Evolutionary conservation across 805 yeast genomes (phyloP).

Genomic region (Sugiyamaella mastotermitis): DNA sequence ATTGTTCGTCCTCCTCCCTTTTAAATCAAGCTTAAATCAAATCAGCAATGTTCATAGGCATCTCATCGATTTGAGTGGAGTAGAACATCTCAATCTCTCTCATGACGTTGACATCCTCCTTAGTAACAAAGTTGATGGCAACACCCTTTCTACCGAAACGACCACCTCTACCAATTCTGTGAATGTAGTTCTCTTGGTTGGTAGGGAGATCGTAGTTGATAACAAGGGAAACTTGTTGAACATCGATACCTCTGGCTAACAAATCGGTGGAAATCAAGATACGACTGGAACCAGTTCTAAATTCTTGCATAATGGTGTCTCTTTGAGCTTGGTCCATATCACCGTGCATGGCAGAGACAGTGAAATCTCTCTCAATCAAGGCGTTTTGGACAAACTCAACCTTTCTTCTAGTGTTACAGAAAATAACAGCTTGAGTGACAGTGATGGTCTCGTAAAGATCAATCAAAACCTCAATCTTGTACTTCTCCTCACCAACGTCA

Average conservation of each 20-base stretch:
- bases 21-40: constrained; percentile 26
- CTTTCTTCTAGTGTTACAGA: constrained; percentile 94
- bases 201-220: constrained; percentile 92
- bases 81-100: constrained; percentile 83
- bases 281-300: constrained; percentile 88
- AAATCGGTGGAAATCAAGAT: constrained; percentile 94
- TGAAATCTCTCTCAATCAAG: constrained; percentile 74
- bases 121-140: constrained; percentile 89
- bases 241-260: constrained; percentile 98
- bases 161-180: constrained; percentile 97
- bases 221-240: constrained; percentile 93
- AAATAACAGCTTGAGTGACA: constrained; percentile 95
- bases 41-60: constrained; percentile 75
- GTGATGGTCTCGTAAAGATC: constrained; percentile 93
- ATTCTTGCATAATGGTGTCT: constrained; percentile 91
- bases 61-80: constrained; percentile 81
- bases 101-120: constrained; percentile 66
- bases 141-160: constrained; percentile 96
- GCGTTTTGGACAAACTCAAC: constrained; percentile 85
- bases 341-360: constrained; percentile 94
- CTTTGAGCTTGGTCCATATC: constrained; percentile 95
- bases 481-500: constrained; percentile 85
- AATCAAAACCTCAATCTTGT: constrained; percentile 90
- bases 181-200: constrained; percentile 92
- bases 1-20: too few species aligned